Conservation (phyloP, 805 yeast species). For the Lachancea cidri region DNA sequence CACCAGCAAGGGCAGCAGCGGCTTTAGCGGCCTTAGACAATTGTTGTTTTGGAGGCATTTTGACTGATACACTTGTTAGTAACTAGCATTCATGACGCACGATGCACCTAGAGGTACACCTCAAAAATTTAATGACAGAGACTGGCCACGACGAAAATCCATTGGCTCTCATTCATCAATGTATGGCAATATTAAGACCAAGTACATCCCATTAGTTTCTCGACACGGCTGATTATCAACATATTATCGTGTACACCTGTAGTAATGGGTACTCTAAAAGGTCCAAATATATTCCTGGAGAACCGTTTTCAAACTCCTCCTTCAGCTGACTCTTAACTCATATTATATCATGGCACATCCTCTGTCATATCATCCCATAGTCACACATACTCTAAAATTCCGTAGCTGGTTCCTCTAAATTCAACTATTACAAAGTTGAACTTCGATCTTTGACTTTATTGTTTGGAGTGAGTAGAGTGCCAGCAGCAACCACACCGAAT, state of each 20-base stretch:
- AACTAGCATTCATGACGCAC: background rate
- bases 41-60: conserved; percentile 99
- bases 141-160: too few species aligned
- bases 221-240: too few species aligned
- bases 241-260: too few species aligned
- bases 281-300: too few species aligned
- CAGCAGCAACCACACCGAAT: background rate
- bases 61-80: conserved; percentile 21
- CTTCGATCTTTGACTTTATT: background rate
- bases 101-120: too few species aligned
- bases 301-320: too few species aligned
- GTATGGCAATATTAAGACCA: too few species aligned
- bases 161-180: too few species aligned
- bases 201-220: too few species aligned
- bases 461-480: background rate
- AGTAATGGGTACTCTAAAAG: too few species aligned
- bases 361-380: background rate
- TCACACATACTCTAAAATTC: conserved; percentile 14
- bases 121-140: too few species aligned
- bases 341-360: background rate
- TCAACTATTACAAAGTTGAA: background rate
- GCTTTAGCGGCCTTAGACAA: conserved; percentile 99
- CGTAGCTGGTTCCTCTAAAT: conserved; percentile 11
- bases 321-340: background rate
- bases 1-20: conserved; percentile 99